Conservation (phyloP, 352 stramenopile genomes). For the Aphanomyces invadans region DNA sequence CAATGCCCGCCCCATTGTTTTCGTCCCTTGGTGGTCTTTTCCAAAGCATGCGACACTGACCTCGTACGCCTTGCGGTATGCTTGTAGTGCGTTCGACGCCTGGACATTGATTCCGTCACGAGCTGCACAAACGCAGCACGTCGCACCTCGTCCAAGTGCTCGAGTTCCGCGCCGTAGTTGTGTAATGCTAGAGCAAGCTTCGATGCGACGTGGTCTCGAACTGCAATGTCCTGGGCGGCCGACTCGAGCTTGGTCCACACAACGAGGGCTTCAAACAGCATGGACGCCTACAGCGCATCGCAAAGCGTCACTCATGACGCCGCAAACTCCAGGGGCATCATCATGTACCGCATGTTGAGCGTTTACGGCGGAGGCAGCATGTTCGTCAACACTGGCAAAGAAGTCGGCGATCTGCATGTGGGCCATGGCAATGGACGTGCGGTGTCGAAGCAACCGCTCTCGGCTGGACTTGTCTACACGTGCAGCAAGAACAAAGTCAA, state of each 20-base stretch:
- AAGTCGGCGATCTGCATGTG: conserved; percentile 12
- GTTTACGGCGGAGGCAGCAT: conserved; percentile 1
- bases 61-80: conserved; percentile 21
- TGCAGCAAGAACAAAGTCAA: too few relatives aligned
- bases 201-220: background rate
- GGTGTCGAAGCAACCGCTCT: background rate
- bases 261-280: conserved; percentile 19
- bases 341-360: conserved; percentile 9
- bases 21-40: background rate
- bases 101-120: background rate
- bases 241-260: conserved; percentile 2
- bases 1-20: background rate
- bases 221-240: background rate
- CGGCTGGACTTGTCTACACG: background rate
- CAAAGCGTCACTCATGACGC: background rate
- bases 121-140: too few relatives aligned
- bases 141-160: conserved; percentile 9
- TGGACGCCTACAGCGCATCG: background rate
- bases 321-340: too few relatives aligned
- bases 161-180: conserved; percentile 7
- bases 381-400: background rate
- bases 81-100: conserved; percentile 17
- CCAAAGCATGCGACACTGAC: conserved; percentile 9
- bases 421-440: conserved; percentile 9
- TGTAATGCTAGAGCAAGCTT: conserved; percentile 2